Base-by-base conservation (phyloP, 257 asterid genomes). In the Solanum ahanhuiri region DNA sequence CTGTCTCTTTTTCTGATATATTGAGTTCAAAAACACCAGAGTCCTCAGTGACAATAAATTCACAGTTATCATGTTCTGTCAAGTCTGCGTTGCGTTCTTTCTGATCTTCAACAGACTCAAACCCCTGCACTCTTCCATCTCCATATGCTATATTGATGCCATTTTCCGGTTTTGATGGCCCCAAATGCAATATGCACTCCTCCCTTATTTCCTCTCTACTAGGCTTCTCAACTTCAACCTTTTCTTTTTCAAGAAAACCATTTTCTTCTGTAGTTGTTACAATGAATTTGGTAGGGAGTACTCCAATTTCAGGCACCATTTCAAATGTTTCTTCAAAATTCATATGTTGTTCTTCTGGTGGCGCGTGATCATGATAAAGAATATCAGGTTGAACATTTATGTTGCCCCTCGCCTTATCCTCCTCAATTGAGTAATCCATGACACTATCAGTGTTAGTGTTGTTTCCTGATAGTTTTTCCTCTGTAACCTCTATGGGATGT, bases 21-120 rank as follows among this genome's bases (percentile, higher is more conserved):
- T 79, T 79, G 84, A 79, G 67, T 48, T 48, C 41, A 17, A 79
- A 79, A 45, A 79, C 84, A 45, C 84, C 43, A 79, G 84, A 48
- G 23, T 79, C 67, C 41, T 45, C 84, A 28, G 41, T 48, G 25
- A 72, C 75, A 4, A 86, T 18, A 60, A 66, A 41, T 81, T 82
- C 88, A 34, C 60, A 23, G 82, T 31, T 23, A 66, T 45, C n/a
- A 37, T 51, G 37, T 31, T 85, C 88, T 17, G 12, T 30, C 41
- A 45, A 73, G n/a, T 37, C 14, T 35, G 23, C 17, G 6, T 86
- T 63, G 39, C 3, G 11, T 17, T 67, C 79, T 35, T 86, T 60
- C 83, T 84, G 20, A 48, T 81, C 81, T 51, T 85, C 87, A 39
- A 82, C 86, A 20, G 81, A 77, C 67, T 83, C 81, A 60, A 48